Base-by-base conservation (phyloP, 345 rosid genomes). In the Reutealis trisperma region DNA sequence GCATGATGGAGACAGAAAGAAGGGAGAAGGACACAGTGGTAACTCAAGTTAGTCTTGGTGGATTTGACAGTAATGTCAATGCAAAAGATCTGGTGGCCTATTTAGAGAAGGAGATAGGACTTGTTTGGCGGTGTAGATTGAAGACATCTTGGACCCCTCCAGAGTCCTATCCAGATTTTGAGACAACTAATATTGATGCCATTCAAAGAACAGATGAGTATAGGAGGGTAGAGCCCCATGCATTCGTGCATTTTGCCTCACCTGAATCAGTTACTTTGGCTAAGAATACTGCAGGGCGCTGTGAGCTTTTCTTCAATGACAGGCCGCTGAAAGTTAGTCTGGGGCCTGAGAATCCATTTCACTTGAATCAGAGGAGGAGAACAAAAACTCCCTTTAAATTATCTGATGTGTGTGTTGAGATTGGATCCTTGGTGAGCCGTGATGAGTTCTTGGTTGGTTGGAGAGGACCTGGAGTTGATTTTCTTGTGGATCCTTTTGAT, bases 61-160 rank as follows among this genome's bases (percentile, higher is more conserved):
- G 97, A 75, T 94, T 94, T 81, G 87, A 77, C 76, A 82, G 47
- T 49, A 27, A 79, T 61, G 89, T 89, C n/a, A 86, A 72, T 54
- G 97, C 95, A 25, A 79, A 81, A 74, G 91, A 89, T 47, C 90
- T 93, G 47, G 64, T 83, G 75, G 82, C 85, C 12, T 93, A 71
- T 82, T 83, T 95, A 81, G 93, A 91, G 63, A 67, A 69, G 0
- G 83, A 84, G 81, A 67, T 91, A 57, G 97, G 98, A 44, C 75
- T 79, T 52, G 85, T 93, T 70, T 90, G 91, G 91, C 85, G 96
- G 57, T 93, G 97, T 81, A 88, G 97, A 77, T 71, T 91, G 83
- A 93, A 93, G 86, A 90, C 89, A 24, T 95, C 99, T 30, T 91
- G 92, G 89, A 95, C 97, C 41, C 98, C 98, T 63, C 93, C 83